Evolutionary conservation across 169 alveolate species (phyloP).

Genomic region (Toxoplasma gondii): DNA sequence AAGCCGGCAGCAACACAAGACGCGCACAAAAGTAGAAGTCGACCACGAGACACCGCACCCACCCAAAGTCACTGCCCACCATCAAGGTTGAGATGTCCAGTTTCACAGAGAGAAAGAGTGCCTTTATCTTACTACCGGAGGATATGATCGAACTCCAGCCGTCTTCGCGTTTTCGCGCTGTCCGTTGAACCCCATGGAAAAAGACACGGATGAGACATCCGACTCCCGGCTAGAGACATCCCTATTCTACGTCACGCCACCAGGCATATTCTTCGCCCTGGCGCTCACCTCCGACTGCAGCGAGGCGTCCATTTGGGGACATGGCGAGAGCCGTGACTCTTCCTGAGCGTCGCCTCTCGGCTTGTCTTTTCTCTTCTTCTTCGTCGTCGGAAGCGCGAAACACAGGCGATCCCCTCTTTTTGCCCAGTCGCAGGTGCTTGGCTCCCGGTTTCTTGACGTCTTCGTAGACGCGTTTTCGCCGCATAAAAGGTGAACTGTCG

Average conservation of each 20-base stretch:
- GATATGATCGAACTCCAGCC: too few species aligned
- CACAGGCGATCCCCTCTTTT: background rate
- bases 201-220: too few species aligned
- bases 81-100: too few species aligned
- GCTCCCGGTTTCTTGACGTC: background rate
- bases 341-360: background rate
- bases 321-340: slow-evolving; percentile 19
- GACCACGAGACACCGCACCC: too few species aligned
- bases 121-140: too few species aligned
- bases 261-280: background rate
- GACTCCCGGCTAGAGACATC: too few species aligned
- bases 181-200: too few species aligned
- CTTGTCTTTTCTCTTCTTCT: background rate
- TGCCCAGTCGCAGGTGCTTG: background rate
- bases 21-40: background rate
- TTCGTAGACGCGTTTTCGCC: background rate
- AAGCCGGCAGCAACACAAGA: background rate
- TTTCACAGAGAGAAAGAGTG: too few species aligned
- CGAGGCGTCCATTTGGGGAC: slow-evolving; percentile 47
- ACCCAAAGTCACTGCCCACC: too few species aligned
- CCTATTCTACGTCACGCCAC: too few species aligned
- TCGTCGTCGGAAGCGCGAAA: background rate
- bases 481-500: background rate
- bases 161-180: too few species aligned
- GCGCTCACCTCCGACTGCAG: slow-evolving; percentile 34